A percentile compares a stretch with the other conserved stretches of the same genome.
These are phyloP conservation scores for Magnaporthales sp. DNA, from an alignment of 2,329 filamentous ascomycete species.

Conservation along the genomic window DNA sequence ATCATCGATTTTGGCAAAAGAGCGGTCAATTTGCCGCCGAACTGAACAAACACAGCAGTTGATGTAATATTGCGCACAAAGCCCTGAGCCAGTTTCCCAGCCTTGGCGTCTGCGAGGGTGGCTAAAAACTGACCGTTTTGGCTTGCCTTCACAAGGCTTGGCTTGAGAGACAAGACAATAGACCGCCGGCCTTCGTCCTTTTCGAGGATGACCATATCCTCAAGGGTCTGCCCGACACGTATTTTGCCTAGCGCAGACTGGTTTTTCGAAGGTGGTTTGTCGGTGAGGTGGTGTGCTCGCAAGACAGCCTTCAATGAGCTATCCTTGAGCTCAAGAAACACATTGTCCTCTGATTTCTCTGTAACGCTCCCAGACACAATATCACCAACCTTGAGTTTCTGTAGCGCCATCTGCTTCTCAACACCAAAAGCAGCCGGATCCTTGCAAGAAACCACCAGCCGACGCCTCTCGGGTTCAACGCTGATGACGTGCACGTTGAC, in stretches of 20 bases:
- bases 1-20: constrained; percentile 74
- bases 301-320: constrained; percentile 71
- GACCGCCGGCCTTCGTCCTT: constrained; percentile 72
- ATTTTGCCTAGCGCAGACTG: constrained; percentile 71
- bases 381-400: constrained; percentile 63
- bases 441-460: constrained; percentile 87
- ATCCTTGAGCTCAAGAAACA: constrained; percentile 67
- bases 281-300: constrained; percentile 69
- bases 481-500: constrained; percentile 83
- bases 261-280: constrained; percentile 75
- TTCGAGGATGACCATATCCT: constrained; percentile 76
- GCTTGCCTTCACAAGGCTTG: constrained; percentile 67
- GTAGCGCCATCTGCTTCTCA: constrained; percentile 68
- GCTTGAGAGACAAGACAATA: constrained; percentile 73
- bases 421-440: constrained; percentile 69
- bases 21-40: constrained; percentile 67
- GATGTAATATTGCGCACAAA: constrained; percentile 80
- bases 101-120: constrained; percentile 61
- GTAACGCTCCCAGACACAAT: constrained; percentile 70
- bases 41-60: constrained; percentile 82
- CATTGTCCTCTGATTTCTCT: constrained; percentile 70
- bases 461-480: constrained; percentile 60
- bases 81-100: constrained; percentile 61
- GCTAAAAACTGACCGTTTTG: constrained; percentile 65
- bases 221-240: constrained; percentile 72